Evolutionary conservation across 768 basidiomycete species (phyloP).

Genomic region (Lactifluus volemus): DNA sequence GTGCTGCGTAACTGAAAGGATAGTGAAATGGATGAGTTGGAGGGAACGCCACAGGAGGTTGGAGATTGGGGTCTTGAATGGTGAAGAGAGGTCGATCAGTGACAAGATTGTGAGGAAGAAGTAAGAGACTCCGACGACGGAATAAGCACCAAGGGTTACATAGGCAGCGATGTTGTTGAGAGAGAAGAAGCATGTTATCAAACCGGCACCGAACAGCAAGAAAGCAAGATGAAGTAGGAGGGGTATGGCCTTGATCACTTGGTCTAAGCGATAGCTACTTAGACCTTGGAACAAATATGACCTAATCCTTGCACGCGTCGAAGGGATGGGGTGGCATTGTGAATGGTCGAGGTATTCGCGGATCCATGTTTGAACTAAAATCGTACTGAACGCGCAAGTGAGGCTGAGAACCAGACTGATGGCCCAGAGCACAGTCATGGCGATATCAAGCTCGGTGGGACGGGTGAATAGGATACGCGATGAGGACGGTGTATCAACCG

Average conservation of each 20-base stretch:
- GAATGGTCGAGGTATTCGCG: constrained; percentile 5
- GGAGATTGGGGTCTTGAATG: constrained; percentile 16
- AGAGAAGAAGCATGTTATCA: constrained; percentile 8
- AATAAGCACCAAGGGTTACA: neutral
- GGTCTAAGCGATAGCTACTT: neutral
- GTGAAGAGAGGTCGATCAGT: constrained; percentile 7
- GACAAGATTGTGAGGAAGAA: constrained; percentile 9
- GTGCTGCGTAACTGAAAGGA: neutral
- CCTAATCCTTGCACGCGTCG: constrained; percentile 12
- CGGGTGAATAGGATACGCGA: neutral
- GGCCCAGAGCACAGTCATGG: constrained; percentile 7
- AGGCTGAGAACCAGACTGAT: constrained; percentile 11
- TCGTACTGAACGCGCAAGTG: constrained; percentile 2
- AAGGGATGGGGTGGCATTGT: constrained; percentile 4
- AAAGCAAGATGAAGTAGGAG: constrained; percentile 15
- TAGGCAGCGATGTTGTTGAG: constrained; percentile 10
- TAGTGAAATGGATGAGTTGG: neutral
- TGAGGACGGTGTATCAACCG: neutral
- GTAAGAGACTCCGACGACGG: neutral
- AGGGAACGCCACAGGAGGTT: constrained; percentile 1
- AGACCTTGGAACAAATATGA: constrained; percentile 12
- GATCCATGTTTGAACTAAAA: constrained; percentile 9
- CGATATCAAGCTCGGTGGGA: neutral
- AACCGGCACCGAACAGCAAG: constrained; percentile 13
- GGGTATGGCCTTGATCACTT: constrained; percentile 4